Evolutionary conservation across 2,329 filamentous ascomycete genomes (phyloP).

Genomic region (Botrytis pseudocinerea): DNA sequence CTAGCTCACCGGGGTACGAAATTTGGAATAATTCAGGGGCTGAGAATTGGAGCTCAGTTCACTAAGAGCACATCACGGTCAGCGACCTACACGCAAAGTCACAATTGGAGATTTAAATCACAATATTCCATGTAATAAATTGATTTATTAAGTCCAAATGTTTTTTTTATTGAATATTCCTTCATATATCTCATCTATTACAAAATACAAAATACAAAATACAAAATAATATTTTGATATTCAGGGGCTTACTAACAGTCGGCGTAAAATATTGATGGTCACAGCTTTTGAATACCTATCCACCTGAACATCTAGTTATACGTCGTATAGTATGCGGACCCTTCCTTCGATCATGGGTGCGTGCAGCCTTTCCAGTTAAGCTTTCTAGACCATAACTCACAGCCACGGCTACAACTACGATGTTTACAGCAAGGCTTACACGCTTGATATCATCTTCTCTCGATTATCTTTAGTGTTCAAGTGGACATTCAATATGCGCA

Average conservation of each 20-base stretch:
- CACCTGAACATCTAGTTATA: neutral
- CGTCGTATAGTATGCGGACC: neutral
- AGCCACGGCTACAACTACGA: neutral
- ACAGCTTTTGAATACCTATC: neutral
- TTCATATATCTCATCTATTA: neutral
- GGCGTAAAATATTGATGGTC: neutral
- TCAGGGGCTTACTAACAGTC: neutral
- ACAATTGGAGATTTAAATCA: neutral
- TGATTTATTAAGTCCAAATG: neutral
- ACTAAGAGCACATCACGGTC: neutral
- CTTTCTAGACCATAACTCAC: too few relatives aligned
- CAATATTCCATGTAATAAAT: neutral
- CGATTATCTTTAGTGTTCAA: neutral
- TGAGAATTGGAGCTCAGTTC: neutral
- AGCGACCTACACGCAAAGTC: neutral
- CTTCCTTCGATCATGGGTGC: too few relatives aligned
- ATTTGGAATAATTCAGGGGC: conserved; percentile 7
- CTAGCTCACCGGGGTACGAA: neutral
- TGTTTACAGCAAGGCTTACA: neutral
- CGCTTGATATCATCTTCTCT: neutral
- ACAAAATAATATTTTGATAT: neutral
- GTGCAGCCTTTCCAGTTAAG: neutral
- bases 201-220: neutral
- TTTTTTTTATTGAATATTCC: neutral
- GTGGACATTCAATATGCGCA: neutral